Conservation (phyloP, 2,329 filamentous ascomycete species). For the Hymenoscyphus fructigenus region DNA sequence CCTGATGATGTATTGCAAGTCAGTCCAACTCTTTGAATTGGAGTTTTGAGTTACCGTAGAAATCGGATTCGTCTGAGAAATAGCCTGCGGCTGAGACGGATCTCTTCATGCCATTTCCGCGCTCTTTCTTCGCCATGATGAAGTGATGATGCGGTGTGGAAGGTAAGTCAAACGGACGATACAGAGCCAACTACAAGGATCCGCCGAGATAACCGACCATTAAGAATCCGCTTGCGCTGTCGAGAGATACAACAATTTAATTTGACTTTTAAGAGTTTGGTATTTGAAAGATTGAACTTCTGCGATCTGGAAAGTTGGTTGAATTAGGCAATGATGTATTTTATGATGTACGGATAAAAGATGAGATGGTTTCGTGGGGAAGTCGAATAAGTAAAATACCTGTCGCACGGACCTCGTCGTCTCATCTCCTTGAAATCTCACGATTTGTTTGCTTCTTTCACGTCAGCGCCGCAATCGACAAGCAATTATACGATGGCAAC, state of each 20-base stretch:
- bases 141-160: conserved; percentile 1
- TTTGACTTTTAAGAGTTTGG: not conserved
- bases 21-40: not conserved
- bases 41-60: conserved; percentile 48
- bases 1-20: conserved; percentile 44
- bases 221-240: not conserved
- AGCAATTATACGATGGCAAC: not conserved
- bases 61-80: conserved; percentile 50
- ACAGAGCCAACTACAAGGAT: not conserved
- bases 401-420: not conserved
- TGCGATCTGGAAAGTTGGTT: not conserved
- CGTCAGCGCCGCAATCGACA: not conserved
- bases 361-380: not conserved
- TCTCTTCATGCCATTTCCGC: conserved; percentile 2
- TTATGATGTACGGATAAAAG: not conserved
- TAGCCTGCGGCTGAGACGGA: conserved; percentile 21
- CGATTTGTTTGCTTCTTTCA: not conserved
- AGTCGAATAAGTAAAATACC: not conserved
- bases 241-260: not conserved
- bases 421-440: not conserved
- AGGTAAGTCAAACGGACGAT: not conserved
- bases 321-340: not conserved
- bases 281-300: not conserved
- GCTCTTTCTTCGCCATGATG: conserved; percentile 21
- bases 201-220: not conserved